Evolutionary conservation across 2,329 filamentous ascomycete genomes (phyloP).

Genomic region (Lizonia empirigonia): DNA sequence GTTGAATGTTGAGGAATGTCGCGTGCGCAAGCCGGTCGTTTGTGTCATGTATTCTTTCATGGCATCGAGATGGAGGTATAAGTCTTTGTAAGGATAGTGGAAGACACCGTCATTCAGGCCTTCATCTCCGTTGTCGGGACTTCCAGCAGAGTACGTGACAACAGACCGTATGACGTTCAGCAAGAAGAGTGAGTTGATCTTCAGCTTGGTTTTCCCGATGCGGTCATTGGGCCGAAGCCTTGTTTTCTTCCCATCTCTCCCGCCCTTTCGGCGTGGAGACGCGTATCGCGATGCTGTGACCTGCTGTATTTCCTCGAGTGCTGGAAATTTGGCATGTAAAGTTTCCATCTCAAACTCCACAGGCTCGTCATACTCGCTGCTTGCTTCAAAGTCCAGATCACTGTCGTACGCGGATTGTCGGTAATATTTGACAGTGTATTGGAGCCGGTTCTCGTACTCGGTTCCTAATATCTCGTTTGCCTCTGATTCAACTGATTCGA

Average conservation of each 20-base stretch:
- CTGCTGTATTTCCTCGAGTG: neutral
- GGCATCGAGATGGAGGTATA: neutral
- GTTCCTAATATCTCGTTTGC: neutral
- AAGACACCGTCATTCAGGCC: neutral
- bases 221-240: neutral
- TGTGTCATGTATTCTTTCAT: neutral
- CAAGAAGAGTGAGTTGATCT: conserved; percentile 8
- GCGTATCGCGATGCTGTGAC: no score
- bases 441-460: neutral
- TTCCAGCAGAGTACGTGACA: conserved; percentile 1
- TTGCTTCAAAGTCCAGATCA: neutral
- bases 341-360: neutral
- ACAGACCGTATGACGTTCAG: conserved; percentile 8
- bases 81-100: neutral
- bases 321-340: neutral
- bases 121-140: neutral
- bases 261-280: no score
- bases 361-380: neutral
- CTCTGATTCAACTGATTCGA: neutral
- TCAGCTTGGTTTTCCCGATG: neutral
- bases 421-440: neutral
- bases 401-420: neutral
- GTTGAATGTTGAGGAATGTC: neutral
- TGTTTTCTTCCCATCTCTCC: neutral
- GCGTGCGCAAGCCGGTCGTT: neutral